These are phyloP conservation scores for Handroanthus guayacan DNA, from an alignment of 257 asterid species.

Conservation along the genomic window DNA sequence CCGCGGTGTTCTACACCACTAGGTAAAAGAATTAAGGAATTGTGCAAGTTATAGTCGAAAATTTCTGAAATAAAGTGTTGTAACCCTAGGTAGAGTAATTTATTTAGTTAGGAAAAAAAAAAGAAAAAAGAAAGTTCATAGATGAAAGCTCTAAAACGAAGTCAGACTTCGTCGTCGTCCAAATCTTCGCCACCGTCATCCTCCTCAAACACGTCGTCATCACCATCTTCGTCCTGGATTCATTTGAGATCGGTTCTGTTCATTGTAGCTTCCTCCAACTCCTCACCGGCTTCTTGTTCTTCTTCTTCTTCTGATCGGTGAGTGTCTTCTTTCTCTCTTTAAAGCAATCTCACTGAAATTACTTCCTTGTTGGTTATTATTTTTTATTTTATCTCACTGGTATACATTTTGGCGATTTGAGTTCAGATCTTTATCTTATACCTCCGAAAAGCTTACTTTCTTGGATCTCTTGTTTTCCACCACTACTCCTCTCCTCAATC, in stretches of 20 bases:
- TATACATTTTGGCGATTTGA: conserved; percentile 22
- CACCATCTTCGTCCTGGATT: conserved; percentile 83
- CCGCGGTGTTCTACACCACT: conserved; percentile 65
- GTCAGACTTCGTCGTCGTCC: conserved; percentile 84
- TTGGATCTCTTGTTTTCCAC: conserved; percentile 21
- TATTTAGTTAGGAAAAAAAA: conserved; percentile 30
- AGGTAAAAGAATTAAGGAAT: conserved; percentile 48
- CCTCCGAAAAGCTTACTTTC: conserved; percentile 21
- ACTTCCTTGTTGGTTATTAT: conserved; percentile 27
- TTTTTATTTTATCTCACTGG: conserved; percentile 7
- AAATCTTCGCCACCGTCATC: conserved; percentile 82
- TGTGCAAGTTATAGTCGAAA: conserved; percentile 9
- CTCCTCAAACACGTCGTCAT: conserved; percentile 56
- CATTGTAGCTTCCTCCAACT: conserved; percentile 73
- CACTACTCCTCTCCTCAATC: conserved; percentile 33
- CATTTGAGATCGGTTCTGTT: conserved; percentile 93
- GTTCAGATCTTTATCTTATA: conserved; percentile 52
- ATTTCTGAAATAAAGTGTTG: conserved; percentile 39
- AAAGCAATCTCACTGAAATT: conserved; percentile 33
- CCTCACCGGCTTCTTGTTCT: conserved; percentile 77
- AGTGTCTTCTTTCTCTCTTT: conserved; percentile 47
- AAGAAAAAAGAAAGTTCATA: conserved; percentile 40
- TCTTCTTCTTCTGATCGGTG: conserved; percentile 86
- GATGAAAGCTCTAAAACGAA: conserved; percentile 94
- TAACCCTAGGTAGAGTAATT: conserved; percentile 64